Conservation (phyloP, 2,329 filamentous ascomycete genomes). For the Helotiales sp. region DNA sequence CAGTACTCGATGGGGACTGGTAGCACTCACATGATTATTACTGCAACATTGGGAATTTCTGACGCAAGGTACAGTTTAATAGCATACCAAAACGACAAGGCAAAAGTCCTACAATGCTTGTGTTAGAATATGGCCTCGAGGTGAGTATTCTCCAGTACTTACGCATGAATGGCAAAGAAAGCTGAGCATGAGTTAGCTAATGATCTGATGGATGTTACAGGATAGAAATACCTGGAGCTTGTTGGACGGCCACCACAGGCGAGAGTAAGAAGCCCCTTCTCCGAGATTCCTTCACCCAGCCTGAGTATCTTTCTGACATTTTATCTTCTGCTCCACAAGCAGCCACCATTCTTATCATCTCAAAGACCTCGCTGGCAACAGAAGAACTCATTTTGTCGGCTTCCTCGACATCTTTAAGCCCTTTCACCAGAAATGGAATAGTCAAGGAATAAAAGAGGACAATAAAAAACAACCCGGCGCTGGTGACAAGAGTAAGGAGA, state of each 20-base stretch:
- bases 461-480: constrained; percentile 57
- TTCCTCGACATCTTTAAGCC: constrained; percentile 45
- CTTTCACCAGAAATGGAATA: constrained; percentile 57
- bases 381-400: constrained; percentile 58
- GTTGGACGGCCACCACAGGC: constrained; percentile 53
- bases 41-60: constrained; percentile 49
- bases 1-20: background rate
- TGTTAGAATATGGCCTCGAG: background rate
- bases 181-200: constrained; percentile 31
- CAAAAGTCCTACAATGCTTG: constrained; percentile 44
- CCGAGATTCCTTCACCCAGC: constrained; percentile 54
- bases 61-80: constrained; percentile 47
- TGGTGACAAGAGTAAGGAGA: constrained; percentile 59
- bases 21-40: constrained; percentile 52
- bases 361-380: constrained; percentile 61
- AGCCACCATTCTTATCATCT: constrained; percentile 59
- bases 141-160: background rate
- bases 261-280: constrained; percentile 48
- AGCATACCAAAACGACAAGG: constrained; percentile 64
- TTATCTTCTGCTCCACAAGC: constrained; percentile 62
- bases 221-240: constrained; percentile 41
- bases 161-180: constrained; percentile 35
- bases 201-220: constrained; percentile 35
- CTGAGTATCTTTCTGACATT: constrained; percentile 52
- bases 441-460: constrained; percentile 47